Evolutionary conservation across 306 rosid species (phyloP).

Genomic region (Cajanus cajan): DNA sequence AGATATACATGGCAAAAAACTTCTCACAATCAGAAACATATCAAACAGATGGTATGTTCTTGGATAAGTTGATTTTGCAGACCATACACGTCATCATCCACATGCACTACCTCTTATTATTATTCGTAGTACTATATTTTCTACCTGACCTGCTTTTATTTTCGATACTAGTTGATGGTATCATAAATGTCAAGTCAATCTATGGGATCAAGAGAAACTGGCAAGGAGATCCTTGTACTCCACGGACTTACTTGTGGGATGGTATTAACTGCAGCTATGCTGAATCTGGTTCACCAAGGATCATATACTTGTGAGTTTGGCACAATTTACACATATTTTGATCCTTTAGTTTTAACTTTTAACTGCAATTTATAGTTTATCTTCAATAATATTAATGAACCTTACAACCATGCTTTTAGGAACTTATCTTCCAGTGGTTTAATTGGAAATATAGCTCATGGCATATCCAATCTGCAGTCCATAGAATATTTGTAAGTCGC

Average conservation of each 20-base stretch:
- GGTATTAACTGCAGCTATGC: conserved; percentile 44
- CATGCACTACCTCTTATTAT: background rate
- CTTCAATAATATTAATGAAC: conserved; percentile 5
- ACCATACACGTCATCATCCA: background rate
- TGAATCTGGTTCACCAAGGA: conserved; percentile 32
- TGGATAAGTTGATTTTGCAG: background rate
- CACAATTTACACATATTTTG: background rate
- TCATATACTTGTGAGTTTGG: conserved; percentile 34
- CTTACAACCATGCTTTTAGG: conserved; percentile 28
- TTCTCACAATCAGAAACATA: conserved; percentile 37
- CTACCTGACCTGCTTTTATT: conserved; percentile 4
- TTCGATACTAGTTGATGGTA: conserved; percentile 31
- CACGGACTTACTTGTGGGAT: conserved; percentile 33
- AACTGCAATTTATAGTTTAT: background rate
- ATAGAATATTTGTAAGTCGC: conserved; percentile 40
- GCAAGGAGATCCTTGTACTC: conserved; percentile 49
- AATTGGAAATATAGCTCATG: conserved; percentile 36
- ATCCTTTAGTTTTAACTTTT: background rate
- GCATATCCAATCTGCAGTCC: conserved; percentile 32
- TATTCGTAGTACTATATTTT: background rate
- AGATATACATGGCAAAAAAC: conserved; percentile 28
- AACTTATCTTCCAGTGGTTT: conserved; percentile 42
- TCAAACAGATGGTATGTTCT: conserved; percentile 37
- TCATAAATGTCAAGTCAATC: conserved; percentile 29
- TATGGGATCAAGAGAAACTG: conserved; percentile 48